These are phyloP conservation scores for Cunninghamia lanceolata DNA, from an alignment of 75 land plant species.

Conservation along the genomic window DNA sequence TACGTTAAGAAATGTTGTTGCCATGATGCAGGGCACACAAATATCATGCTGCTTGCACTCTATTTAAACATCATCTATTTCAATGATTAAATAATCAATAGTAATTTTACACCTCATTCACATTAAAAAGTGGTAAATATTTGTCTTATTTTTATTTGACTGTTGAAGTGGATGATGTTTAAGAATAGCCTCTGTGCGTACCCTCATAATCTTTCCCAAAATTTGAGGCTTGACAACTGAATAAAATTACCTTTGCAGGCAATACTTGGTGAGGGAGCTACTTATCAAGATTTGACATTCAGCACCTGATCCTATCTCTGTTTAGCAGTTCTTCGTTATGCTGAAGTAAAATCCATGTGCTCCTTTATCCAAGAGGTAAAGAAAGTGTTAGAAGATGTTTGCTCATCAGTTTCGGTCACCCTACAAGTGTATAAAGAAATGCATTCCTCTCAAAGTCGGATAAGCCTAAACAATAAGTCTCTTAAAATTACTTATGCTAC, in stretches of 20 bases:
- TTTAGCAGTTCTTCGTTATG: not conserved
- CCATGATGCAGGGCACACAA: not conserved
- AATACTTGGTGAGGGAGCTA: not conserved
- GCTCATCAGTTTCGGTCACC: not conserved
- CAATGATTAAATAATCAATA: too few relatives aligned
- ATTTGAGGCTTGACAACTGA: not conserved
- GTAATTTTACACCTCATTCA: too few relatives aligned
- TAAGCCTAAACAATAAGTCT: too few relatives aligned
- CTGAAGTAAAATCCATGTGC: not conserved
- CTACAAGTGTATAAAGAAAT: too few relatives aligned
- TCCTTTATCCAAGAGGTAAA: not conserved
- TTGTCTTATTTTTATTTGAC: too few relatives aligned
- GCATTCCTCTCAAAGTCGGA: too few relatives aligned
- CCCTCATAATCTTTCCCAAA: not conserved
- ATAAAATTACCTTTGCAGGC: not conserved
- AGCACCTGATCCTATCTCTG: not conserved
- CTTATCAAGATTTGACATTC: not conserved
- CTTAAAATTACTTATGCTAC: too few relatives aligned
- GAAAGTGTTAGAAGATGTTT: not conserved
- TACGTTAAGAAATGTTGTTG: not conserved
- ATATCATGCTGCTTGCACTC: not conserved
- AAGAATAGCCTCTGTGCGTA: too few relatives aligned
- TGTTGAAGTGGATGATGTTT: too few relatives aligned
- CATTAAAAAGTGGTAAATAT: too few relatives aligned
- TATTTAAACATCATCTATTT: too few relatives aligned